These are phyloP conservation scores for Dactylellina leptospora DNA, from an alignment of 2,329 filamentous ascomycete genomes.

Conservation along the genomic window DNA sequence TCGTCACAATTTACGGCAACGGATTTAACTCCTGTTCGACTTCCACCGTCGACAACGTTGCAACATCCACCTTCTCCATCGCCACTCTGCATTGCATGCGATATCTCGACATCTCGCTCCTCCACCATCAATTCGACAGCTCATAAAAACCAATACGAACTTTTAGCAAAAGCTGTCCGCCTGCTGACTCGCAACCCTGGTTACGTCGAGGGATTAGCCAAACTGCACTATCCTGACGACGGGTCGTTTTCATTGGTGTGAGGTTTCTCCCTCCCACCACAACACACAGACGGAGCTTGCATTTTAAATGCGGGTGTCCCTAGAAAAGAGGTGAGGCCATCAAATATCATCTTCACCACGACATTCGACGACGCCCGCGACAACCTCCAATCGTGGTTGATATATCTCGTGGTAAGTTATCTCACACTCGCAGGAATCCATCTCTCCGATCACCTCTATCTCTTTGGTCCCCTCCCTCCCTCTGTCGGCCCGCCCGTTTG, in stretches of 20 bases:
- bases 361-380: too few species aligned
- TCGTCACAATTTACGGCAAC: too few species aligned
- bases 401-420: not conserved
- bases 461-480: not conserved
- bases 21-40: not conserved
- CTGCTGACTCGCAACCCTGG: not conserved
- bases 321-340: not conserved
- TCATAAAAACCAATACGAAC: not conserved
- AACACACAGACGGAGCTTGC: slow-evolving; percentile 1
- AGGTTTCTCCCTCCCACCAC: slow-evolving; percentile 2
- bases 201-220: not conserved
- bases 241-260: slow-evolving; percentile 8
- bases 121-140: not conserved
- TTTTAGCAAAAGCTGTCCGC: not conserved
- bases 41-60: not conserved
- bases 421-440: not conserved
- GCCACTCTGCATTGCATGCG: not conserved
- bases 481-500: slow-evolving; percentile 1
- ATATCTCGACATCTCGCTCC: too few species aligned
- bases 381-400: not conserved
- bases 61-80: not conserved
- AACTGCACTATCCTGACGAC: slow-evolving; percentile 1
- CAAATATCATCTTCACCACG: not conserved
- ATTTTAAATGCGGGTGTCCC: not conserved
- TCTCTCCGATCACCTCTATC: not conserved